Evolutionary conservation across 2,329 filamentous ascomycete species (phyloP).

Genomic region (Hawksworthiomyces lignivorus): DNA sequence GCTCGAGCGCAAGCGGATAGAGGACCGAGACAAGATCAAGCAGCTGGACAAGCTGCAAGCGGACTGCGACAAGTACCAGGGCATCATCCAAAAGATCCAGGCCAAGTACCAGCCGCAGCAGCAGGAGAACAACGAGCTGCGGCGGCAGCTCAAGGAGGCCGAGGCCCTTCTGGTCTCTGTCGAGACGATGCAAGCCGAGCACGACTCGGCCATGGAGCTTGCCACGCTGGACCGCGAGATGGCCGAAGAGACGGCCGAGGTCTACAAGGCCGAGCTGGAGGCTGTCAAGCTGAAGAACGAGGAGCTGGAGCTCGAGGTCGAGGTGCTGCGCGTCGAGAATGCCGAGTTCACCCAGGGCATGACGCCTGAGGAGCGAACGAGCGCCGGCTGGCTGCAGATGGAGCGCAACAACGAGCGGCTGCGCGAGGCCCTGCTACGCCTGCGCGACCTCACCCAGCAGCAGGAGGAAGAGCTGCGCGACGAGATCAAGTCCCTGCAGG

Average conservation of each 20-base stretch:
- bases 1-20: conserved; percentile 76
- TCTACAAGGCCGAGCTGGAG: conserved; percentile 72
- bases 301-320: conserved; percentile 80
- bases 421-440: conserved; percentile 71
- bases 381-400: conserved; percentile 83
- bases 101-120: conserved; percentile 80
- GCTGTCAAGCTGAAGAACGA: conserved; percentile 67
- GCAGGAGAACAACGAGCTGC: conserved; percentile 68
- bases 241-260: conserved; percentile 87
- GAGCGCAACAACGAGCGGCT: conserved; percentile 84
- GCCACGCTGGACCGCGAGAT: conserved; percentile 88
- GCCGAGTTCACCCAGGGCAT: conserved; percentile 75
- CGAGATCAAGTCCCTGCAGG: conserved; percentile 66
- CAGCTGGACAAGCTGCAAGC: conserved; percentile 66
- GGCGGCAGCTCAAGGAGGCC: conserved; percentile 69
- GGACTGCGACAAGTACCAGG: conserved; percentile 71
- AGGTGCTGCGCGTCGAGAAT: conserved; percentile 82
- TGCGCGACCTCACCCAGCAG: conserved; percentile 82
- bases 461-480: conserved; percentile 71
- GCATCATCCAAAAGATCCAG: conserved; percentile 84
- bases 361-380: conserved; percentile 78
- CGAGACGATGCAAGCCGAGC: conserved; percentile 69
- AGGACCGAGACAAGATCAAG: conserved; percentile 81
- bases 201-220: conserved; percentile 78
- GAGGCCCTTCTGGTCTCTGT: conserved; percentile 61